phyloP scores from a whole-genome alignment of 768 basidiomycete species.

The Chalciporus sphaerocephalus region DNA sequence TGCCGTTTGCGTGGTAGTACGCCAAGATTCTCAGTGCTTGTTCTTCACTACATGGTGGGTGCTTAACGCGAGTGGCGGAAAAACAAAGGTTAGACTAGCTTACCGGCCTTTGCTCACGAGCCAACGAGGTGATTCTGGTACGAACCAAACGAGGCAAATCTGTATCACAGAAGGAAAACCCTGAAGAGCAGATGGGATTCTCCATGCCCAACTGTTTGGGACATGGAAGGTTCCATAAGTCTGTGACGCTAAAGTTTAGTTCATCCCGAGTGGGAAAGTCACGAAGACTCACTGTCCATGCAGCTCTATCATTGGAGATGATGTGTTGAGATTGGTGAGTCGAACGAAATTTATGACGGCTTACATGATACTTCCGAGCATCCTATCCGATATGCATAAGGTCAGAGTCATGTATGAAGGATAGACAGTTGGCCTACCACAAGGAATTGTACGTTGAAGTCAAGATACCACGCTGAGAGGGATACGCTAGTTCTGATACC shows the following conservation, averaged over 20 bases:
- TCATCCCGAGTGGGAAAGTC: not conserved
- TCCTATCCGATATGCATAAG: constrained; percentile 6
- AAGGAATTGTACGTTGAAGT: constrained; percentile 44
- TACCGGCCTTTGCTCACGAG: constrained; percentile 35
- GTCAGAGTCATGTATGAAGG: not conserved
- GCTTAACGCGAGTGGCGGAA: not conserved
- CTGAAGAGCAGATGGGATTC: constrained; percentile 16
- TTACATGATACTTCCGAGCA: constrained; percentile 34
- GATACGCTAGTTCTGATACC: constrained; percentile 49
- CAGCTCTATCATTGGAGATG: constrained; percentile 38
- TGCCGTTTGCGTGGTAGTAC: constrained; percentile 40
- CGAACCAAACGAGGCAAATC: constrained; percentile 13
- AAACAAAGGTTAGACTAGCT: not conserved
- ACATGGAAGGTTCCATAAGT: constrained; percentile 17
- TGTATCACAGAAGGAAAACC: constrained; percentile 12
- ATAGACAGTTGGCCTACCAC: constrained; percentile 33
- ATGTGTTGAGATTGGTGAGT: not conserved
- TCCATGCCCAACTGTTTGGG: constrained; percentile 15
- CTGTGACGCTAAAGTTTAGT: not conserved
- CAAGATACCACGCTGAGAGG: constrained; percentile 42
- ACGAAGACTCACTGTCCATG: constrained; percentile 46
- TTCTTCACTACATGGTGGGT: constrained; percentile 20
- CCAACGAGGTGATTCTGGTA: constrained; percentile 41
- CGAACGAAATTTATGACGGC: constrained; percentile 2
- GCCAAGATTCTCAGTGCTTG: constrained; percentile 35